Base-by-base conservation (phyloP, 805 yeast species). In the Schizosaccharomyces cryophilus region DNA sequence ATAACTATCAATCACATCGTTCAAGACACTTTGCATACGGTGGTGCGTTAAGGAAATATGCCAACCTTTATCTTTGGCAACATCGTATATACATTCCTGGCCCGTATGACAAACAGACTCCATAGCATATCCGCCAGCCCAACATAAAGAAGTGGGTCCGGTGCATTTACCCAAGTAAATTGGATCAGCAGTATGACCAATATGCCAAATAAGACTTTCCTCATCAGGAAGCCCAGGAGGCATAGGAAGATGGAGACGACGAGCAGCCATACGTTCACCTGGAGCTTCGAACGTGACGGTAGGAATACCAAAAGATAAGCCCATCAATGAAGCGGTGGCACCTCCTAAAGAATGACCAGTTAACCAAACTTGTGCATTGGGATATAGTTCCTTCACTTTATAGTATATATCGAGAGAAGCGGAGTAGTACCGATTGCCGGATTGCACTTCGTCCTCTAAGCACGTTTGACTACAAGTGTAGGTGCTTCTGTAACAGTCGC, bases 271-370 rank as follows among this genome's bases (percentile, higher is more conserved):
- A 68, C 80, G 72, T 66, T 93, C 98, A 3, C 95, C 96, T 0
- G 96, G 96, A 0, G 96, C 87, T 71, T 90, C 95, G 69, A 84
- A 88, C 0, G 95, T 80, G 0, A 93, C 95, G 0, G 79, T 87
- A 0, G 98, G 97, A 17, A 85, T 69, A 0, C 96, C 96, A 72
- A 76, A 88, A 0, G 97, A 89, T 62, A 96, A 77, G 0, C 94
- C 97, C 58, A 90, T 69, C 60, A 93, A 73, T 21, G 86, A 76
- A 2, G 93, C 82, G 51, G 93, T 73, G 0, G 95, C 80, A 0
- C 96, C 98, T 1, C 97, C 98, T 40, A 93, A 73, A 0, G 97
- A 89, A 69, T 93, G 98, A 1, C 98, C 98, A 0, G 95, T 85
- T 7, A 85, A 76, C 96, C 97, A 93, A 29, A 93, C 79, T 24